phyloP scores from a whole-genome alignment of 371 early-diverging fungal genomes.

The Thermomucor indicae-seudaticae region DNA sequence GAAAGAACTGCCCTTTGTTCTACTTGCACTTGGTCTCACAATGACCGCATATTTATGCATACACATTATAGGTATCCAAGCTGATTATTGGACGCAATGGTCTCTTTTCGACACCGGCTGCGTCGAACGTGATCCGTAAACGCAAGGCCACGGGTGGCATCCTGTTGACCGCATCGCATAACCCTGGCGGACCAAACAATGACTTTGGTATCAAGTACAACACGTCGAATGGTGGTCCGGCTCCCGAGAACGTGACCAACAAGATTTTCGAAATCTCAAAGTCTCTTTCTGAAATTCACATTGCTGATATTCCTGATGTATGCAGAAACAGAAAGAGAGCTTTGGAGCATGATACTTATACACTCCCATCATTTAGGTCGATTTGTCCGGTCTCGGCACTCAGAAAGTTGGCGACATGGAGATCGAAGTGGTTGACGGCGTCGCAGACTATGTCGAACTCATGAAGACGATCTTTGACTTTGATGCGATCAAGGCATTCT shows the following conservation, averaged over 20 bases:
- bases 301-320: constrained; percentile 71
- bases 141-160: constrained; percentile 89
- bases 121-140: constrained; percentile 89
- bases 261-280: constrained; percentile 81
- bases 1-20: background rate
- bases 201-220: constrained; percentile 99
- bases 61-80: constrained; percentile 60
- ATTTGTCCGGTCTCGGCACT: constrained; percentile 69
- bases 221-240: constrained; percentile 93
- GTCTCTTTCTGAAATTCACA: constrained; percentile 61
- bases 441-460: constrained; percentile 82
- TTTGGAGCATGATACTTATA: background rate
- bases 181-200: constrained; percentile 96
- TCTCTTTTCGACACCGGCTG: constrained; percentile 97
- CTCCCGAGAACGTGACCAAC: constrained; percentile 92
- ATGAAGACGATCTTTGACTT: constrained; percentile 93
- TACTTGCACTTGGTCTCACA: background rate
- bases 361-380: constrained; percentile 46
- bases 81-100: constrained; percentile 92
- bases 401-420: constrained; percentile 53
- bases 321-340: background rate
- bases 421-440: constrained; percentile 89
- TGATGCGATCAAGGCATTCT: constrained; percentile 73
- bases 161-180: constrained; percentile 95
- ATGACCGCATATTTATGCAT: no score